Evolutionary conservation across 2,329 filamentous ascomycete species (phyloP).

Genomic region (Lasiodiplodia sp.): DNA sequence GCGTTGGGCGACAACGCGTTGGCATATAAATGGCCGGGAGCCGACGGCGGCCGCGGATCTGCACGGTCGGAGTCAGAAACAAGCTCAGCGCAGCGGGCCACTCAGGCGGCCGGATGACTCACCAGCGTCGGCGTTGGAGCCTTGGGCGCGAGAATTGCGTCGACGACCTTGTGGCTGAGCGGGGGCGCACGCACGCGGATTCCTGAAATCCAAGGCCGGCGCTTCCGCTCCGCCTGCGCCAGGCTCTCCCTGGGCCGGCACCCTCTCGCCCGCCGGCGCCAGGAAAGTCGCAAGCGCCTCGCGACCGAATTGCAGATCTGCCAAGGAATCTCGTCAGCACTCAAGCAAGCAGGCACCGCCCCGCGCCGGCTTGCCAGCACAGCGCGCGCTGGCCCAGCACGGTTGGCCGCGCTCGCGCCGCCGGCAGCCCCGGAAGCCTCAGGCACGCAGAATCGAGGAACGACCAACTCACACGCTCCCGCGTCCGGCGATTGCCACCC

Average conservation of each 20-base stretch:
- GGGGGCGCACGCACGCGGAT: slow-evolving; percentile 16
- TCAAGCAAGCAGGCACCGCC: slow-evolving; percentile 1
- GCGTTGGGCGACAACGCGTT: slow-evolving; percentile 29
- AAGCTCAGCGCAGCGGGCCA: slow-evolving; percentile 8
- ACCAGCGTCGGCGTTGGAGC: slow-evolving; percentile 1
- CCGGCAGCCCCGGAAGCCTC: slow-evolving; percentile 18
- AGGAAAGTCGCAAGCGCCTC: slow-evolving; percentile 17
- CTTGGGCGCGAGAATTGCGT: slow-evolving; percentile 18
- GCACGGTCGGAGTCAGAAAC: slow-evolving; percentile 25
- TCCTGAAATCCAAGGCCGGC: slow-evolving; percentile 25
- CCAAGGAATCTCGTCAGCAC: slow-evolving; percentile 19
- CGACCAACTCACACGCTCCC: slow-evolving; percentile 23
- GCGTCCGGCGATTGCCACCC: slow-evolving; percentile 23
- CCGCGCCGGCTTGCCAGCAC: not conserved
- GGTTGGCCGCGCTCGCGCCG: not conserved
- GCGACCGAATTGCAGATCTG: slow-evolving; percentile 26
- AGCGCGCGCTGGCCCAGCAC: not conserved
- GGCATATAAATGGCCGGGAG: slow-evolving; percentile 26
- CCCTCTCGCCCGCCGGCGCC: not conserved
- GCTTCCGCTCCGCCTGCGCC: slow-evolving; percentile 10
- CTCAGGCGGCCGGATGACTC: slow-evolving; percentile 18
- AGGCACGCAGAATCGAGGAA: not conserved
- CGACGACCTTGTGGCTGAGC: slow-evolving; percentile 16
- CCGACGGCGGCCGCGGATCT: slow-evolving; percentile 17
- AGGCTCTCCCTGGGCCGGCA: not conserved